Evolutionary conservation across 306 rosid species (phyloP), one percentile per base, ranked within the genome.

Genomic region (Corylus avellana): DNA sequence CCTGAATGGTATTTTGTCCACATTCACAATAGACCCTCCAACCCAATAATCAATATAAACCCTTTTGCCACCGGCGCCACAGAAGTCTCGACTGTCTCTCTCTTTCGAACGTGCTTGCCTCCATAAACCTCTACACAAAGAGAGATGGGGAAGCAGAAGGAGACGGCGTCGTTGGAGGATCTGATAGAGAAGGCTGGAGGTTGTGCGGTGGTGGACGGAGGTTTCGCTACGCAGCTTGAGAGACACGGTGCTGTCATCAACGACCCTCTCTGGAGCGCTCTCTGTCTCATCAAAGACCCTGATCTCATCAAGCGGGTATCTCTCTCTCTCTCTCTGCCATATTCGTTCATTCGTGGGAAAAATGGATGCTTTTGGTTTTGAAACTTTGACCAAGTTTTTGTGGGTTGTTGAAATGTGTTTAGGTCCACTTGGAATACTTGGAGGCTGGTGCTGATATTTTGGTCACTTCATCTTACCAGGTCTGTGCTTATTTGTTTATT

Each of bases 401-500:
- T 69, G 77, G 58, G 50, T 61, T 70, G 17, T 75, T 71, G 11
- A 50, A 47, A 50, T n/a, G 49, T 78, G 13, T 12, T 29, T 67
- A 94, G 98, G 98, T 92, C 27, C 98, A 94, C 81, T 77, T 79
- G 82, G 98, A 94, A 82, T 94, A 89, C 74, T 79, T 92, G 88
- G 87, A 90, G 73, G 97, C 97, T 51, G 98, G 98, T 70, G 96
- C 97, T 3, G 87, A 94, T 82, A 74, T 94, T 75, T 75, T 92
- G 86, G 91, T 94, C 78, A 88, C 97, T 81, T 94, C 98, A 11
- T 94, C 98, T 54, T 94, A 94, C 84, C 98, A 92, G 92, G 98
- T 94, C 14, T 63, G 46, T 42, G 57, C 77, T 49, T 68, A 56
- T 14, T 48, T 20, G 20, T n/a, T 56, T 12, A 12, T 44, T 61